These are phyloP conservation scores for Amoebophrya sp. DNA, from an alignment of 169 alveolate species.

Conservation along the genomic window DNA sequence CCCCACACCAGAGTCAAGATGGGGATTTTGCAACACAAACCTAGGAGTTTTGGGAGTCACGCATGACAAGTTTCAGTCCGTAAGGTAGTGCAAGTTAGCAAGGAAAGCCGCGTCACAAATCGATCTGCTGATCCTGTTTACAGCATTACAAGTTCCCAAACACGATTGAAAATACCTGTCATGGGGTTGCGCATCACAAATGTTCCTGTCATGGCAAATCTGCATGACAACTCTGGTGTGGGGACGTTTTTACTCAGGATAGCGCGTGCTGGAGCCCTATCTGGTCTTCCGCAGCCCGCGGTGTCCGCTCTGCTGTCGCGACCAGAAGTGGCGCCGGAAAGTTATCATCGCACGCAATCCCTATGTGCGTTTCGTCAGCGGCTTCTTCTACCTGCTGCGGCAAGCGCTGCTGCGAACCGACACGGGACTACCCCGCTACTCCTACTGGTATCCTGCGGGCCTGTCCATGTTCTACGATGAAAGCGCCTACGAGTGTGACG, in stretches of 20 bases:
- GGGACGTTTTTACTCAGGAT: neutral
- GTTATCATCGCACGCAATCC: neutral
- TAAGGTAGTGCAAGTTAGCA: no score
- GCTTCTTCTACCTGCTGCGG: neutral
- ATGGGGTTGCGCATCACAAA: no score
- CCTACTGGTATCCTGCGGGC: neutral
- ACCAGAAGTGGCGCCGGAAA: neutral
- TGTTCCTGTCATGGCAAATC: no score
- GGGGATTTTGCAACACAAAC: no score
- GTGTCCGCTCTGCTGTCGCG: neutral
- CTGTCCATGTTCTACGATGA: neutral
- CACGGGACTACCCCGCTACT: neutral
- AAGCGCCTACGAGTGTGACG: neutral
- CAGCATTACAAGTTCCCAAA: no score
- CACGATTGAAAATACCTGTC: no score
- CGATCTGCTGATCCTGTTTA: no score
- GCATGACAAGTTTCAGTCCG: no score
- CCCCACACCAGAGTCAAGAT: no score
- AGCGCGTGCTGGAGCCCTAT: neutral
- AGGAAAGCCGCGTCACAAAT: no score
- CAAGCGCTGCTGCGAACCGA: conserved; percentile 16
- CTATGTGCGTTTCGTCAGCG: neutral
- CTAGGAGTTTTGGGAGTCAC: no score
- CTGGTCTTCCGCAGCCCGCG: neutral
- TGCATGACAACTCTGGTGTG: no score